phyloP scores from a whole-genome alignment of 2,329 filamentous ascomycete genomes.

The Cladosporium sp. region DNA sequence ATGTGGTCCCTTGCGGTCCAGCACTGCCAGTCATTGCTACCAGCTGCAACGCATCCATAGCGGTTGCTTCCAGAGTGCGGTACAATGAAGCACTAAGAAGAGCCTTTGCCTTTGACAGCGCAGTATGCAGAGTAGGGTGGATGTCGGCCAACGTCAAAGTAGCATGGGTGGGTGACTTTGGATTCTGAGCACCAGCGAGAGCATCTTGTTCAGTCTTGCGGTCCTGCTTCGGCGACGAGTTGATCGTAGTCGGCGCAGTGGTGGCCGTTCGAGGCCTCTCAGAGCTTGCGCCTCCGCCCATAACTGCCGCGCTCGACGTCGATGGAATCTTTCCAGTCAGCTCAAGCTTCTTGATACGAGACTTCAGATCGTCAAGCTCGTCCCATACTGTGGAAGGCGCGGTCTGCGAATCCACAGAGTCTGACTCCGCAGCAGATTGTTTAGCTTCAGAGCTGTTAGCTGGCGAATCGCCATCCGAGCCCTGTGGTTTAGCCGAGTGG shows the following conservation, averaged over 20 bases:
- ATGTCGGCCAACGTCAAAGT: conserved; percentile 48
- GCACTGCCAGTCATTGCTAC: conserved; percentile 71
- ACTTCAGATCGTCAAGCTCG: conserved; percentile 92
- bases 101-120: conserved; percentile 71
- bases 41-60: conserved; percentile 74
- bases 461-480: conserved; percentile 25
- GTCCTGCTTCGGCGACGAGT: conserved; percentile 76
- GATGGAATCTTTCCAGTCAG: conserved; percentile 81
- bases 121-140: conserved; percentile 75
- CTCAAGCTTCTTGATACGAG: conserved; percentile 84
- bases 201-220: conserved; percentile 44
- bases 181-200: conserved; percentile 16
- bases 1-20: conserved; percentile 58
- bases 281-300: conserved; percentile 45
- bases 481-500: conserved; percentile 8
- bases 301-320: conserved; percentile 75
- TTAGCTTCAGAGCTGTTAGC: conserved; percentile 42
- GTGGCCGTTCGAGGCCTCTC: conserved; percentile 88
- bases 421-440: conserved; percentile 53
- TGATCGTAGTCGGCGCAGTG: conserved; percentile 85
- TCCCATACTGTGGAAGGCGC: conserved; percentile 96
- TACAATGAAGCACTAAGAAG: conserved; percentile 69
- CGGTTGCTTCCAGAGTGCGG: conserved; percentile 72
- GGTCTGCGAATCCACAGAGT: conserved; percentile 82
- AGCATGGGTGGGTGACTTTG: neutral